Percentiles rank a stretch among this genome's conserved stretches.
phyloP scores from a whole-genome alignment of 1,139 yeast species.

The Arxiozyma telluris region DNA sequence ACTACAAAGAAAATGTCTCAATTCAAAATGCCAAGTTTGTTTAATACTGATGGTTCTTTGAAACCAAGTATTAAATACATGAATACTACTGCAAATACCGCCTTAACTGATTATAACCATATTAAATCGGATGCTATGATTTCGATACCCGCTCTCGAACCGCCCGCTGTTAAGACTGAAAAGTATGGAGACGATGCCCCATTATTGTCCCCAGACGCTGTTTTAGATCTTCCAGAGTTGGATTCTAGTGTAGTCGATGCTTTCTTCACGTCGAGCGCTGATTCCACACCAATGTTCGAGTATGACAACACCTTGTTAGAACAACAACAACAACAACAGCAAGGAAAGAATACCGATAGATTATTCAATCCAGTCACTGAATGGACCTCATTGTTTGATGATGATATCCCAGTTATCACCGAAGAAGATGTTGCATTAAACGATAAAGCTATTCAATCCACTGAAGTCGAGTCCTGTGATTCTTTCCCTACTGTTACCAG shows the following conservation, averaged over 20 bases:
- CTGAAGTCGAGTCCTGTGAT: conserved; percentile 10
- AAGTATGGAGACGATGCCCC: conserved; percentile 1
- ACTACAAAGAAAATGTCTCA: conserved; percentile 10
- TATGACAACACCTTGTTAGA: conserved; percentile 35
- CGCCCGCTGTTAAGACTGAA: conserved; percentile 27
- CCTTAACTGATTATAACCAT: background rate
- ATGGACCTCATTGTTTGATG: conserved; percentile 60
- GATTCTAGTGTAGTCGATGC: conserved; percentile 56
- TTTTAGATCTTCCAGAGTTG: conserved; percentile 31
- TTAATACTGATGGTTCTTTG: conserved; percentile 7
- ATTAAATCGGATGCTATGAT: background rate
- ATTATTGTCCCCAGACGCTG: background rate
- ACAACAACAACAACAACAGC: conserved; percentile 19
- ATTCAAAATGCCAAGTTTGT: conserved; percentile 13
- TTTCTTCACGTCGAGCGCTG: conserved; percentile 43
- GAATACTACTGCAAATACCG: background rate
- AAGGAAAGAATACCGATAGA: conserved; percentile 29
- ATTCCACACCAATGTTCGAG: conserved; percentile 58
- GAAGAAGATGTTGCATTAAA: conserved; percentile 27
- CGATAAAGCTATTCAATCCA: conserved; percentile 20
- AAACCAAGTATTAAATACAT: conserved; percentile 7
- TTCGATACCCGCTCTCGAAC: conserved; percentile 29
- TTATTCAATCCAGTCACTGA: conserved; percentile 33
- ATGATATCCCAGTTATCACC: conserved; percentile 31
- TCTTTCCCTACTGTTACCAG: background rate